Conservation (phyloP, 768 basidiomycete species). For the Russula vinacea region DNA sequence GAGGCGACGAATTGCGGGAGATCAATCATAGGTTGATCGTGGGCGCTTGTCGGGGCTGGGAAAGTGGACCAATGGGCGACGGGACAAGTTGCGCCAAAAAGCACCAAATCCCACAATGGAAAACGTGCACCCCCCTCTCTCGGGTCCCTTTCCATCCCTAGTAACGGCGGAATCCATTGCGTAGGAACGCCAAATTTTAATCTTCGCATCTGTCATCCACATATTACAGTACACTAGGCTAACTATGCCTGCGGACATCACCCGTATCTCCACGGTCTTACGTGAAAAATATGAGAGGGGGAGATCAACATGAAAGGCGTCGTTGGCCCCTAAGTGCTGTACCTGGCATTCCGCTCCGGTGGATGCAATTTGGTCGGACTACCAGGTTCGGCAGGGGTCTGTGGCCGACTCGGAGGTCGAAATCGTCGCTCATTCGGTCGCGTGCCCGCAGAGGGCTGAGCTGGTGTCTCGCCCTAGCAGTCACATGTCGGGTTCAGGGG, state of each 20-base stretch:
- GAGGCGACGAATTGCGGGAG: not conserved
- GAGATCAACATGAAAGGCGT: not conserved
- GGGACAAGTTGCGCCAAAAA: not conserved
- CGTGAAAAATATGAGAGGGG: not conserved
- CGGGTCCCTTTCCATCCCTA: not conserved
- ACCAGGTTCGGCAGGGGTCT: no score
- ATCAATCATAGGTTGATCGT: slow-evolving; percentile 4
- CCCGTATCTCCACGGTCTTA: not conserved
- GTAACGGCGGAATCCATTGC: not conserved
- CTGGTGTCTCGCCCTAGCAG: no score
- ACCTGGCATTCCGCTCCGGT: not conserved
- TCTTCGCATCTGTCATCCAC: not conserved
- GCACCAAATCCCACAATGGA: slow-evolving; percentile 1
- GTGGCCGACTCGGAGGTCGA: not conserved
- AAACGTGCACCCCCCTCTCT: slow-evolving; percentile 1
- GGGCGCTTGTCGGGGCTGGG: slow-evolving; percentile 3
- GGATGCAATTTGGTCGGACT: not conserved
- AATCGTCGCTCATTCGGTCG: not conserved
- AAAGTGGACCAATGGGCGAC: not conserved
- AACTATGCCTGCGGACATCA: not conserved
- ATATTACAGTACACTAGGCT: not conserved
- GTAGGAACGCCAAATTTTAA: not conserved
- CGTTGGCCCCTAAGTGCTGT: not conserved
- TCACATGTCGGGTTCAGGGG: not conserved
- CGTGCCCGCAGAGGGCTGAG: no score